Conservation (phyloP, 208 protist genomes). For the Hexamita inflata region DNA sequence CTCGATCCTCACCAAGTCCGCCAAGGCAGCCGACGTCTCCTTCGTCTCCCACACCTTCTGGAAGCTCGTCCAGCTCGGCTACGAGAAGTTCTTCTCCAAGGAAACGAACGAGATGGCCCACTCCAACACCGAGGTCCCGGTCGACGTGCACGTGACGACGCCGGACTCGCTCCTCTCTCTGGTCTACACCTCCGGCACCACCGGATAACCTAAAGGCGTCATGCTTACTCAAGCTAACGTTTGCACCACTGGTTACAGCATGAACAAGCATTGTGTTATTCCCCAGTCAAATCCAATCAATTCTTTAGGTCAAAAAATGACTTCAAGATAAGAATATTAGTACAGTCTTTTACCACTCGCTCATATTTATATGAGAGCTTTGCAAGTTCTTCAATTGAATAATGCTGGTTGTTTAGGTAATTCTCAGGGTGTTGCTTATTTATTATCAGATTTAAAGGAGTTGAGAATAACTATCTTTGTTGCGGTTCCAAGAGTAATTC, state of each 20-base stretch:
- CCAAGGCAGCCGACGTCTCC: background rate
- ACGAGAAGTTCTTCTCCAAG: background rate
- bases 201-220: slow-evolving; percentile 29
- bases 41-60: background rate
- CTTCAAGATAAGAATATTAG: background rate
- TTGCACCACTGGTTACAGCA: background rate
- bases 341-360: background rate
- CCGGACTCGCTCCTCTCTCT: slow-evolving; percentile 14
- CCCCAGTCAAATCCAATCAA: background rate
- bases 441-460: background rate
- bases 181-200: slow-evolving; percentile 38
- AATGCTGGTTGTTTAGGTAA: background rate
- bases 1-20: background rate
- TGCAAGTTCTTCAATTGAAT: background rate
- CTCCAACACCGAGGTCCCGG: background rate
- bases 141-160: background rate
- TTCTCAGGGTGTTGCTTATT: background rate
- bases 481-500: background rate
- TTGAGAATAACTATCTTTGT: background rate
- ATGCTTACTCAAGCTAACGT: slow-evolving; percentile 21
- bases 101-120: background rate
- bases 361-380: slow-evolving; percentile 1
- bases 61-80: background rate
- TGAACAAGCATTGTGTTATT: background rate
- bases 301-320: background rate